These are phyloP conservation scores for Metschnikowia dekortorum DNA, from an alignment of 805 yeast species.

Conservation along the genomic window DNA sequence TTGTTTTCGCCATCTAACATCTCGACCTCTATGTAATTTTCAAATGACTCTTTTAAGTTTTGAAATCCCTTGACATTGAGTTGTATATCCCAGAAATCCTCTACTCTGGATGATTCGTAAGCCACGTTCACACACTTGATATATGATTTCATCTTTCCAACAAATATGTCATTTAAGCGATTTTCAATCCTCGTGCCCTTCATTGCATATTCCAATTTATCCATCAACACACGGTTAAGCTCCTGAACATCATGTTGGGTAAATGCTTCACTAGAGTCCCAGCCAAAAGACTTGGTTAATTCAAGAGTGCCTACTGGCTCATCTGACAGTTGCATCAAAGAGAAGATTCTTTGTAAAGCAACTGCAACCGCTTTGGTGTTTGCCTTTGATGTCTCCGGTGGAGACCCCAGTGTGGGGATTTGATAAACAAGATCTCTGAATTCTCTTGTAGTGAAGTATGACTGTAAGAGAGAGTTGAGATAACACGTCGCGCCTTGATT, in stretches of 20 bases:
- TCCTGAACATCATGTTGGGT: constrained; percentile 99
- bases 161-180: constrained; percentile 70
- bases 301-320: constrained; percentile 81
- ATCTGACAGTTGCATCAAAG: constrained; percentile 65
- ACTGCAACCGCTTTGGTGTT: constrained; percentile 50
- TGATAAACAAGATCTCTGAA: constrained; percentile 84
- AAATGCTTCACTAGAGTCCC: constrained; percentile 95
- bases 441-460: constrained; percentile 77
- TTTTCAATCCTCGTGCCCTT: constrained; percentile 69
- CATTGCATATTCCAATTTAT: constrained; percentile 85
- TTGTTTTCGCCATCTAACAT: constrained; percentile 91
- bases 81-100: constrained; percentile 98
- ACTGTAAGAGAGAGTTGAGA: constrained; percentile 85
- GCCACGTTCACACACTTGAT: constrained; percentile 91
- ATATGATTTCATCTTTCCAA: constrained; percentile 94
- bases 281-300: constrained; percentile 89
- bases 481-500: constrained; percentile 99
- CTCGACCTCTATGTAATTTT: constrained; percentile 84
- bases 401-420: constrained; percentile 60
- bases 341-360: constrained; percentile 85
- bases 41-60: constrained; percentile 70
- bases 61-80: constrained; percentile 82
- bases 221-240: constrained; percentile 92
- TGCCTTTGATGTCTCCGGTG: constrained; percentile 33
- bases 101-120: constrained; percentile 85